Conservation (phyloP, 1,284 basidiomycete species). For the Naganishia albida region DNA sequence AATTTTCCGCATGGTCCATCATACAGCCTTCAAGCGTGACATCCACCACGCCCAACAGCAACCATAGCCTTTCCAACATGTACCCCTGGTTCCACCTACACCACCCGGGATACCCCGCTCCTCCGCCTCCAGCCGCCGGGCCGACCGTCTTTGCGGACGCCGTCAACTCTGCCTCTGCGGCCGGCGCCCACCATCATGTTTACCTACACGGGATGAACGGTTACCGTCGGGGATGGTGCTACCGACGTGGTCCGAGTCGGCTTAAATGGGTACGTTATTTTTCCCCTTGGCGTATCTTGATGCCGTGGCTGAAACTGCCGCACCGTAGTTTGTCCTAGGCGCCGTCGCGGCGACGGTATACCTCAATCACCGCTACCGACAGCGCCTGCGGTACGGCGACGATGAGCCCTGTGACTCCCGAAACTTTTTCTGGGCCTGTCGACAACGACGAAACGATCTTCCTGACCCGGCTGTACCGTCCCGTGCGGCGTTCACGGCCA, state of each 20-base stretch:
- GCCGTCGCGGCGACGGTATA: slow-evolving; percentile 3
- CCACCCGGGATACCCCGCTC: neutral
- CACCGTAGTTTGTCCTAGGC: slow-evolving; percentile 11
- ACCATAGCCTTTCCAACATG: neutral
- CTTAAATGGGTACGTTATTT: slow-evolving; percentile 16
- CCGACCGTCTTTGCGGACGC: slow-evolving; percentile 8
- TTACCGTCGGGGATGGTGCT: neutral
- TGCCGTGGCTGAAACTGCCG: neutral
- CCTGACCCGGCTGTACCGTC: neutral
- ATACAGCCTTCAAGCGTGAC: neutral
- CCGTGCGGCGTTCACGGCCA: neutral
- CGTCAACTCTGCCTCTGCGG: slow-evolving; percentile 8
- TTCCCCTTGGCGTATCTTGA: neutral
- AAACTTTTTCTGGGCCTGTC: slow-evolving; percentile 6
- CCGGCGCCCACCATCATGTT: slow-evolving; percentile 14
- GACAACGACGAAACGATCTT: slow-evolving; percentile 8
- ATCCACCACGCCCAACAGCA: neutral
- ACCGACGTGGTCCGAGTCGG: slow-evolving; percentile 13
- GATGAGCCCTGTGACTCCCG: slow-evolving; percentile 7
- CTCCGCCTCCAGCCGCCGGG: neutral
- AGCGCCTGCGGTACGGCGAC: slow-evolving; percentile 4
- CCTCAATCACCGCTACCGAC: neutral
- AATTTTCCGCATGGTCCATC: neutral
- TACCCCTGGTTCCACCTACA: slow-evolving; percentile 16
- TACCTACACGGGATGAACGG: slow-evolving; percentile 10